Evolutionary conservation across 768 basidiomycete genomes (phyloP), one percentile per base, ranked within the genome.

Genomic region (Boletus subparvulus): DNA sequence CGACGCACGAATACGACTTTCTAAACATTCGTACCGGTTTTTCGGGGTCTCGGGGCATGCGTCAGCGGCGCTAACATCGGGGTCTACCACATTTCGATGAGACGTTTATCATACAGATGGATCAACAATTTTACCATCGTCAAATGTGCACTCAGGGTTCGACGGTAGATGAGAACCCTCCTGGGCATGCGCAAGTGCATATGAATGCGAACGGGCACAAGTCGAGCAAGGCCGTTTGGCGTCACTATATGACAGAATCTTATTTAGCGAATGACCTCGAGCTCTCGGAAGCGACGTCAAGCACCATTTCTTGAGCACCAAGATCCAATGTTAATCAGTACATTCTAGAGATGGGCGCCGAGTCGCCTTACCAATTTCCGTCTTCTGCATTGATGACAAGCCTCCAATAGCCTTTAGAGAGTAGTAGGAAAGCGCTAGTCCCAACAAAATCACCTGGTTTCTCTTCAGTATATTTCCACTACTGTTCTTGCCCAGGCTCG

Each of bases 141-240:
- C 88, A 59, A 83, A 90, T n/a, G 87, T 90, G 65, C 89, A 91
- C 52, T 87, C 84, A 13, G 85, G 87, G 45, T 73, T 75, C 0
- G 79, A 65, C 1, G 87, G 83, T 44, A 86, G 62, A 45, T 74
- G 73, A 2, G 76, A 74, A 40, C 84, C 85, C 30, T 85, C 78
- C 2, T 81, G 76, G 13, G 86, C 81, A 71, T 87, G 87, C 13
- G 80, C 77, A 50, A 82, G 66, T 10, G 86, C 82, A 72, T 90
- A 86, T 2, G 85, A 78, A 75, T 89, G 87, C 21, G 88, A 90
- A 33, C 88, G 82, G 55, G 85, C 76, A 65, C 89, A 90, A 3
- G 89, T 90, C 28, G 88, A 85, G 65, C 89, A 90, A 6, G 89
- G 89, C 41, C 85, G 75, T 65, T 86, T 84, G 8, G 88, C 87